phyloP scores from a whole-genome alignment of 176 grass and related monocot genomes.

The Puya raimondii region DNA sequence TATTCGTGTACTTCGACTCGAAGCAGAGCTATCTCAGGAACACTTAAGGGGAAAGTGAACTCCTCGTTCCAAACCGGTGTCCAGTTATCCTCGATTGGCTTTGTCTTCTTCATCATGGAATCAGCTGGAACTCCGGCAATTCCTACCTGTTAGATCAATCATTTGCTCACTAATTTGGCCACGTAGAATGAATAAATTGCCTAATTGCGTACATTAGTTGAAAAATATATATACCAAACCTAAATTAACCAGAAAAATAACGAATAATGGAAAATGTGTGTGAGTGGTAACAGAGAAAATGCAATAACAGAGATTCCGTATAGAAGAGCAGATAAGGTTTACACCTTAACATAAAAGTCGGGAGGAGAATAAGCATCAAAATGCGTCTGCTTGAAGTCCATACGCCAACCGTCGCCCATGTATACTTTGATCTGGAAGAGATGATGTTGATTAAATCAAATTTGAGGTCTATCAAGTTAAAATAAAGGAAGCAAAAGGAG shows the following conservation, averaged over 20 bases:
- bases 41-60: slow-evolving; percentile 45
- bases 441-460: too few species aligned
- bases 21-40: slow-evolving; percentile 82
- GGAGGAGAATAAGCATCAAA: slow-evolving; percentile 91
- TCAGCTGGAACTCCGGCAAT: slow-evolving; percentile 79
- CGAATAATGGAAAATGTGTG: too few species aligned
- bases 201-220: too few species aligned
- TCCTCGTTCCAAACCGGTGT: slow-evolving; percentile 72
- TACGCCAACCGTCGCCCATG: slow-evolving; percentile 83
- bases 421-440: slow-evolving; percentile 74
- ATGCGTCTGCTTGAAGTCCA: slow-evolving; percentile 71
- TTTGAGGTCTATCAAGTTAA: too few species aligned
- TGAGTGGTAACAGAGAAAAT: too few species aligned
- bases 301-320: too few species aligned
- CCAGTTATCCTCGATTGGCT: slow-evolving; percentile 82
- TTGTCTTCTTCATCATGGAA: slow-evolving; percentile 70
- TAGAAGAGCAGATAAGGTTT: too few species aligned
- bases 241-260: too few species aligned
- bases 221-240: too few species aligned
- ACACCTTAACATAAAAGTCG: slow-evolving; percentile 79
- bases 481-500: too few species aligned
- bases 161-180: too few species aligned
- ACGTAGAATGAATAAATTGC: too few species aligned
- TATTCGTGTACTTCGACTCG: slow-evolving; percentile 81
- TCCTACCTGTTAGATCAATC: slow-evolving; percentile 39